A percentile compares a stretch with the other conserved stretches of the same genome.
phyloP scores from a whole-genome alignment of 257 asterid species.

The Solanum sejunctum region DNA sequence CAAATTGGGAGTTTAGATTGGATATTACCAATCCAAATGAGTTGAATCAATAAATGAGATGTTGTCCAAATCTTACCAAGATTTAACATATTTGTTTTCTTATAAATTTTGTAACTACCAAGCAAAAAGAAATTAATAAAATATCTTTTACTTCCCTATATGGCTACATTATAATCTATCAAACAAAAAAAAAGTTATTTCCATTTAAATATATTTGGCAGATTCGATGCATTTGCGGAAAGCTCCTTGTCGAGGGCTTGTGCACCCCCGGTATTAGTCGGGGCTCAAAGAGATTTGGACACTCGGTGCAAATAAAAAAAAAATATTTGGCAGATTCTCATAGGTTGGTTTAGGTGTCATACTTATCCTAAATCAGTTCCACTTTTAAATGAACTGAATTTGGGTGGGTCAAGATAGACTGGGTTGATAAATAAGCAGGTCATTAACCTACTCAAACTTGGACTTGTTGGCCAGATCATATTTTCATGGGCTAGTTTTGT shows the following conservation, averaged over 20 bases:
- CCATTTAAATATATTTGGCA: no score
- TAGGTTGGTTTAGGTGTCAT: not conserved
- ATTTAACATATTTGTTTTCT: not conserved
- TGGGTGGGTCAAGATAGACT: not conserved
- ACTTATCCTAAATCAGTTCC: not conserved
- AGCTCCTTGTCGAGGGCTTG: no score
- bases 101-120: not conserved
- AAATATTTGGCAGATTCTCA: not conserved
- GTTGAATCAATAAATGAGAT: not conserved
- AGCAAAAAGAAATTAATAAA: not conserved
- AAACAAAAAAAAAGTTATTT: not conserved
- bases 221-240: no score
- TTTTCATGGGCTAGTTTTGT: not conserved
- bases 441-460: not conserved
- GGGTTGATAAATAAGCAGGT: not conserved
- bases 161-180: not conserved
- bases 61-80: not conserved
- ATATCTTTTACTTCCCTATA: not conserved
- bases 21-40: no score
- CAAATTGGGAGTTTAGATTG: not conserved
- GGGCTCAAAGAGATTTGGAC: no score
- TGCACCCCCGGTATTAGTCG: no score
- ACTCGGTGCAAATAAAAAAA: no score
- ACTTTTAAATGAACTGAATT: not conserved
- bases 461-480: not conserved